phyloP scores from a whole-genome alignment of 116 monocot species.

The Trichopus zeylanicus region DNA sequence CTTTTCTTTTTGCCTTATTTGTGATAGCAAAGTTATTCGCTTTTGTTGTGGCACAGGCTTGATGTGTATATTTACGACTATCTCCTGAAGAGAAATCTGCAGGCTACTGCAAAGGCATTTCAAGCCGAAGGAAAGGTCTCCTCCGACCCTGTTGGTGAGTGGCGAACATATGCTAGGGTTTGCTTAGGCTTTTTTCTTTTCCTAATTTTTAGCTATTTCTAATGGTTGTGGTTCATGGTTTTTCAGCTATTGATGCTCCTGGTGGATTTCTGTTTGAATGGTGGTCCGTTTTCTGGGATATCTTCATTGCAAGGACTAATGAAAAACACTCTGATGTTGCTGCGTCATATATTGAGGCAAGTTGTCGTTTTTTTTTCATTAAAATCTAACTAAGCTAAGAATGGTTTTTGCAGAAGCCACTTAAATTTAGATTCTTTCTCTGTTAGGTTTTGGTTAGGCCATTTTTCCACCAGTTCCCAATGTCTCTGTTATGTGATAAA shows the following conservation, averaged over 20 bases:
- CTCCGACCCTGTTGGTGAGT: constrained; percentile 89
- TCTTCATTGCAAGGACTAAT: constrained; percentile 94
- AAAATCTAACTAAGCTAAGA: too few relatives aligned
- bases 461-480: too few relatives aligned
- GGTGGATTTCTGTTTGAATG: constrained; percentile 99
- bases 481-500: too few relatives aligned
- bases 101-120: constrained; percentile 85
- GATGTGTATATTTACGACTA: constrained; percentile 97
- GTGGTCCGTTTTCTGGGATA: constrained; percentile 99
- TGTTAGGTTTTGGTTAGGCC: too few relatives aligned
- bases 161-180: neutral
- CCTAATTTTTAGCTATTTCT: neutral
- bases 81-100: constrained; percentile 80
- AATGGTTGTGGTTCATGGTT: neutral
- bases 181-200: neutral
- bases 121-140: constrained; percentile 91
- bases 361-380: neutral
- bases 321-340: constrained; percentile 96
- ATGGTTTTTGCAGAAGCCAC: too few relatives aligned
- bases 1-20: neutral
- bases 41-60: constrained; percentile 36
- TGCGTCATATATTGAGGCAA: constrained; percentile 81
- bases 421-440: too few relatives aligned
- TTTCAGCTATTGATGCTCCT: constrained; percentile 88
- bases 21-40: neutral